Base-by-base conservation (phyloP, 768 basidiomycete species). In the Tulasnella sp. region DNA sequence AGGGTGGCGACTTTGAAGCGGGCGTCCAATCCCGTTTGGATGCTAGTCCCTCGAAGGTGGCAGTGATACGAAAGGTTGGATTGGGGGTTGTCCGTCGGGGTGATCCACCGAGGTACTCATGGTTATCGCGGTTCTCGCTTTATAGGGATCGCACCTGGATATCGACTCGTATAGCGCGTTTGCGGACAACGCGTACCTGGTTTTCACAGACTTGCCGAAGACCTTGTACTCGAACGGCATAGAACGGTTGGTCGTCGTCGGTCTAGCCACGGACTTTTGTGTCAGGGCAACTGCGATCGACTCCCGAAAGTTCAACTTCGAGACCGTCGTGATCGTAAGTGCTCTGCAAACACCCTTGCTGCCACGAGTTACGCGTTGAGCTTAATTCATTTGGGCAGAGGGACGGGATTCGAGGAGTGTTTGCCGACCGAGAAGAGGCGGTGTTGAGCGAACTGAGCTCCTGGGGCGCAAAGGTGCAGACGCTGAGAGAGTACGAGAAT, bases 161-260 rank as follows among this genome's bases (percentile, higher is more conserved):
- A 86, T 94, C 80, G 94, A 95, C 82, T 90, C 90, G 61, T 95
- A 95, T 82, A 93, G 91, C n/a, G 93, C 91, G 1, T 95, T 95
- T 81, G 86, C 85, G 70, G 90, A 91, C 81, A 87, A 88, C 61
- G 88, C 89, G 86, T 86, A 85, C 35, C 84, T 85, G 77, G 79
- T 84, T 73, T 82, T 84, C 77, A 90, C 89, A 11, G 85, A 86
- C 9, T 86, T 91, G n/a, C 86, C 86, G 73, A 81, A 75, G 32
- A 78, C 86, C 37, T 83, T 91, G 73, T 81, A 82, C 77, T 83
- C 83, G 67, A 83, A 85, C 57, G 84, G 82, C 0, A 86, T 92
- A 15, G 87, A 88, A 18, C 88, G 90, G 77, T 84, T 95, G 23
- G 90, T 89, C 76, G 83, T 93, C 48, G 88, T 88, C 10, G 91